Conservation (phyloP, 2,329 filamentous ascomycete species). For the Pseudocercospora fuligena region DNA sequence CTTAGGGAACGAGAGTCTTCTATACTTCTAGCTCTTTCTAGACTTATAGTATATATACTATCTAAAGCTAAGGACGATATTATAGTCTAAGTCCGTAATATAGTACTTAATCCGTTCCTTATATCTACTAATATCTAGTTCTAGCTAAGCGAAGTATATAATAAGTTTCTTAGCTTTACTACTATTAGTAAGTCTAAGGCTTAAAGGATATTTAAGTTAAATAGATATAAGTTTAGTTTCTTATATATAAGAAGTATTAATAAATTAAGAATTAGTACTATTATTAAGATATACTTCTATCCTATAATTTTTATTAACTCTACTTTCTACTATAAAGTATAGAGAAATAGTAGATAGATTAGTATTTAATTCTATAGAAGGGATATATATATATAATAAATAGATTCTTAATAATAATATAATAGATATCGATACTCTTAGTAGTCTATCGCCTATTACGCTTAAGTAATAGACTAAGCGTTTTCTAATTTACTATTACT, state of each 20-base stretch:
- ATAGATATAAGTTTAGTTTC: not conserved
- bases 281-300: too few species aligned
- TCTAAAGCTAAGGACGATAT: not conserved
- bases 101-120: too few species aligned
- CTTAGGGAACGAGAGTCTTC: not conserved
- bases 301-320: not conserved
- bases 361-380: not conserved
- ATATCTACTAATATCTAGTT: not conserved
- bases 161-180: not conserved
- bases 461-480: too few species aligned
- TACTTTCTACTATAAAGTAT: not conserved
- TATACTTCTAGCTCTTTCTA: not conserved
- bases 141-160: not conserved
- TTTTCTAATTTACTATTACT: too few species aligned
- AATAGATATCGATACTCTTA: too few species aligned
- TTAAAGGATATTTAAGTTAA: not conserved
- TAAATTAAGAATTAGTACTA: too few species aligned
- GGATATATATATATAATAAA: too few species aligned
- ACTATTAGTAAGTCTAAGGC: not conserved
- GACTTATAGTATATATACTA: not conserved
- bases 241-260: too few species aligned
- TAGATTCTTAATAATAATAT: too few species aligned
- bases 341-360: not conserved
- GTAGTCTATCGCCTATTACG: too few species aligned
- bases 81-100: not conserved